A percentile compares a stretch with the other conserved stretches of the same genome.
These are phyloP conservation scores for Ampelocalamus luodianensis DNA, from an alignment of 176 grass and related monocot genomes.

Conservation along the genomic window DNA sequence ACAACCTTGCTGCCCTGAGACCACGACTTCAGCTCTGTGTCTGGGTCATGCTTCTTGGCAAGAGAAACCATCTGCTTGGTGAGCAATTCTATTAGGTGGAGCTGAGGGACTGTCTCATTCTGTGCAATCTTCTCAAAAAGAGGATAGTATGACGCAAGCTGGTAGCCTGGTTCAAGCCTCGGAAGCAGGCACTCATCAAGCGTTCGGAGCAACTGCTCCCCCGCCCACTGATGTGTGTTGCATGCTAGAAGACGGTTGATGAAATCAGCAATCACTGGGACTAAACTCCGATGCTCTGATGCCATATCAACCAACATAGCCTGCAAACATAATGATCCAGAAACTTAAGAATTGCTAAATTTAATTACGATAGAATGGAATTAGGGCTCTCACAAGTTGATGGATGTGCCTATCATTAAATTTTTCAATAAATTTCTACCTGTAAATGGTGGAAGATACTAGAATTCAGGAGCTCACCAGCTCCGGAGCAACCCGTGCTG, in stretches of 20 bases:
- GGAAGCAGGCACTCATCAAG: conserved; percentile 77
- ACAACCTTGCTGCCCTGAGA: conserved; percentile 89
- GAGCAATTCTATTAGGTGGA: conserved; percentile 75
- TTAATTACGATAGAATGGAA: background rate
- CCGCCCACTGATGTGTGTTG: conserved; percentile 55
- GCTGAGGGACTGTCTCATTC: conserved; percentile 77
- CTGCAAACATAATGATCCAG: conserved; percentile 55
- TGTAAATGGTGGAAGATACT: conserved; percentile 78
- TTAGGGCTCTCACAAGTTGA: conserved; percentile 11
- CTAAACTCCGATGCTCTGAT: conserved; percentile 60
- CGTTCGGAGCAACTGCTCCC: conserved; percentile 68
- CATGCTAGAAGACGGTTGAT: conserved; percentile 70
- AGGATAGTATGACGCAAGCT: conserved; percentile 77
- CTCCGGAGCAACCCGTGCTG: conserved; percentile 33
- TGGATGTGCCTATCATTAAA: conserved; percentile 29
- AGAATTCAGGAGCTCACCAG: conserved; percentile 70
- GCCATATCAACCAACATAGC: conserved; percentile 72
- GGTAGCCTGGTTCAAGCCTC: conserved; percentile 71
- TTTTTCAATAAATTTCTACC: conserved; percentile 58
- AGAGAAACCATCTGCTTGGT: conserved; percentile 77
- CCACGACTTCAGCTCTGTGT: conserved; percentile 73
- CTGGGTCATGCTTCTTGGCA: conserved; percentile 64
- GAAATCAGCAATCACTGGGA: conserved; percentile 79
- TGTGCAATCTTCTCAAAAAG: conserved; percentile 83
- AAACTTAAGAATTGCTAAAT: conserved; percentile 10